Percentiles rank a stretch among this genome's conserved stretches.
phyloP scores from a whole-genome alignment of 2,329 filamentous ascomycete genomes.

The Penicillium psychrosexuale region DNA sequence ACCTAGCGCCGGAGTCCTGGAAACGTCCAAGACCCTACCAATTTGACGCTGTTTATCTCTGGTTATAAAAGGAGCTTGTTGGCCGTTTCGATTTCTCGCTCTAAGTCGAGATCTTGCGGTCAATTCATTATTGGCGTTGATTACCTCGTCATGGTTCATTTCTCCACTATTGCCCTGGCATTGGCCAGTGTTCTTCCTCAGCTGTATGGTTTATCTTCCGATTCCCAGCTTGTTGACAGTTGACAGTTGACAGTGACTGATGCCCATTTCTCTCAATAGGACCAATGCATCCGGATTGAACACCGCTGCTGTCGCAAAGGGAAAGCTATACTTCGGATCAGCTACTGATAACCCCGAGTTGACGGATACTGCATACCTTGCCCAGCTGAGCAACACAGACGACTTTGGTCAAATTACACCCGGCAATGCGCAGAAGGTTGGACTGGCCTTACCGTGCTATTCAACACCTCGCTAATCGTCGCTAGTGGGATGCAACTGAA shows the following conservation, averaged over 20 bases:
- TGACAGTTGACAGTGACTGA: not conserved
- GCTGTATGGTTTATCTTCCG: conserved; percentile 11
- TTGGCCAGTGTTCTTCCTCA: conserved; percentile 24
- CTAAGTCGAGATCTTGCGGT: not conserved
- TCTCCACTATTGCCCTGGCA: conserved; percentile 18
- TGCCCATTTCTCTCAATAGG: conserved; percentile 5
- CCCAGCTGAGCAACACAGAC: conserved; percentile 55
- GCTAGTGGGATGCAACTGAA: conserved; percentile 61
- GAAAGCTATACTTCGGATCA: conserved; percentile 55
- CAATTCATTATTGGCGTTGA: not conserved
- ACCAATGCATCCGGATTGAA: conserved; percentile 24
- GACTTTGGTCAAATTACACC: conserved; percentile 66
- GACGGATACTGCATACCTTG: conserved; percentile 54
- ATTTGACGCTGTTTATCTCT: not conserved
- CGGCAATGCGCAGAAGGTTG: conserved; percentile 58
- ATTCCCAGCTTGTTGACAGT: not conserved
- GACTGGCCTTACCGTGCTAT: not conserved
- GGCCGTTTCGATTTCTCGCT: not conserved
- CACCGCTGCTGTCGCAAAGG: conserved; percentile 51
- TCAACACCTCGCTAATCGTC: not conserved
- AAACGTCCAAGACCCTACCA: not conserved
- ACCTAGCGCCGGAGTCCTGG: not conserved
- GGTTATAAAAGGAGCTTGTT: conserved; percentile 9
- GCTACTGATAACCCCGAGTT: conserved; percentile 58
- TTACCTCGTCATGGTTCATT: conserved; percentile 18